These are phyloP conservation scores for Fusarium algeriense DNA, from an alignment of 2,329 filamentous ascomycete genomes.

Conservation along the genomic window DNA sequence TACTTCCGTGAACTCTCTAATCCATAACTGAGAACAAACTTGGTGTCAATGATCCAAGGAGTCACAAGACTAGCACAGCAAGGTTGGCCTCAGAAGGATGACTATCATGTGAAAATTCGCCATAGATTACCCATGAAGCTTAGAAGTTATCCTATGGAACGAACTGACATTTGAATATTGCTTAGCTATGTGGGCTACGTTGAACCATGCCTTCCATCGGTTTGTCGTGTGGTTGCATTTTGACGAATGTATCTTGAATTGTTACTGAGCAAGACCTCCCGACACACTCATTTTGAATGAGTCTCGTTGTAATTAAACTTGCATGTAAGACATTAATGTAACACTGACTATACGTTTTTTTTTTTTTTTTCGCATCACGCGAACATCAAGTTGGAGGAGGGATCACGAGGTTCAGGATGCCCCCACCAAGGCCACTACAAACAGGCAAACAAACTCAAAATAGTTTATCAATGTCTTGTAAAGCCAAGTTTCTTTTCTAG, in stretches of 20 bases:
- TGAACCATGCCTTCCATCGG: no score
- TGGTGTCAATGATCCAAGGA: background rate
- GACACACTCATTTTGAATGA: no score
- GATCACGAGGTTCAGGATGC: slow-evolving; percentile 34
- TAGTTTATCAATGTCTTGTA: slow-evolving; percentile 32
- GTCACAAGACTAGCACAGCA: background rate
- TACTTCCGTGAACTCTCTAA: background rate
- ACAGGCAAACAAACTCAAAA: slow-evolving; percentile 8
- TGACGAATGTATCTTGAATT: no score
- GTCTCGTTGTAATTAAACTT: slow-evolving; percentile 14
- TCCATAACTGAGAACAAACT: background rate
- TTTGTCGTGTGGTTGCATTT: no score
- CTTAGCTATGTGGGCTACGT: no score
- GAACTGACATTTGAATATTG: no score
- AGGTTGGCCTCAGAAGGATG: no score
- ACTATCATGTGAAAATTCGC: no score
- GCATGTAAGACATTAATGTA: slow-evolving; percentile 33
- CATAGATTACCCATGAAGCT: no score
- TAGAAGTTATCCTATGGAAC: no score
- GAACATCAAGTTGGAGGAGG: slow-evolving; percentile 17
- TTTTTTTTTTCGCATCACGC: slow-evolving; percentile 28
- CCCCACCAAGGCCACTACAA: slow-evolving; percentile 34
- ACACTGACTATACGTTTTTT: slow-evolving; percentile 2
- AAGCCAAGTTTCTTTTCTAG: slow-evolving; percentile 33
- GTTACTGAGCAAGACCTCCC: no score